Conservation (phyloP, 345 rosid species). For the Salix suchowensis region DNA sequence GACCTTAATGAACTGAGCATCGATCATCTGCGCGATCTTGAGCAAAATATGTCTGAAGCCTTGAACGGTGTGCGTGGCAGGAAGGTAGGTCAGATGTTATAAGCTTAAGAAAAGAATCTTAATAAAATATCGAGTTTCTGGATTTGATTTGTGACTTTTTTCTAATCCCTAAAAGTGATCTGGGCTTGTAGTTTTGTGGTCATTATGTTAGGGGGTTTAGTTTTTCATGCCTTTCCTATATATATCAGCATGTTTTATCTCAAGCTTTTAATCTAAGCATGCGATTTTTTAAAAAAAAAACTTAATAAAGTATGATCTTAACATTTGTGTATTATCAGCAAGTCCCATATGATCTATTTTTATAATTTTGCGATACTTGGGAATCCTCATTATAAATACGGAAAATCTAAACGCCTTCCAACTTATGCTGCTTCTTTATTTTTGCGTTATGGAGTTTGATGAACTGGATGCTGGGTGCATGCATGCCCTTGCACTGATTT, state of each 20-base stretch:
- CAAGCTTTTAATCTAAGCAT: no score
- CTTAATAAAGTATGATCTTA: no score
- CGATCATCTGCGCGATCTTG: conserved; percentile 42
- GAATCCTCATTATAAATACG: neutral
- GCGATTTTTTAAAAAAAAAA: no score
- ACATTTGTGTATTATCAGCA: no score
- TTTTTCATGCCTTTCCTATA: no score
- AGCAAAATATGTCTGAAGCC: conserved; percentile 34
- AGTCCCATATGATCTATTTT: neutral
- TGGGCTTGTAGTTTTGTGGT: neutral
- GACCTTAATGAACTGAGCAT: conserved; percentile 37
- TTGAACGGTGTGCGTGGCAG: conserved; percentile 32
- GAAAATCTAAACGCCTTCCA: neutral
- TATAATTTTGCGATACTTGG: neutral
- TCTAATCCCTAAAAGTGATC: neutral
- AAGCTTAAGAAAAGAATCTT: neutral
- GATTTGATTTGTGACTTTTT: neutral
- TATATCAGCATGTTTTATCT: no score
- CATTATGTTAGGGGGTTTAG: no score
- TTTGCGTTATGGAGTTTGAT: neutral
- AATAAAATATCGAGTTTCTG: neutral
- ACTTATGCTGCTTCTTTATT: neutral
- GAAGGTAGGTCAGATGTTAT: conserved; percentile 47
- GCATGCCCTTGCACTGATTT: neutral
- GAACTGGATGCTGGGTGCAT: neutral